Percentiles rank a stretch among this genome's conserved stretches.
These are phyloP conservation scores for Margaritispora aquatica DNA, from an alignment of 495 filamentous ascomycete genomes.

Conservation along the genomic window DNA sequence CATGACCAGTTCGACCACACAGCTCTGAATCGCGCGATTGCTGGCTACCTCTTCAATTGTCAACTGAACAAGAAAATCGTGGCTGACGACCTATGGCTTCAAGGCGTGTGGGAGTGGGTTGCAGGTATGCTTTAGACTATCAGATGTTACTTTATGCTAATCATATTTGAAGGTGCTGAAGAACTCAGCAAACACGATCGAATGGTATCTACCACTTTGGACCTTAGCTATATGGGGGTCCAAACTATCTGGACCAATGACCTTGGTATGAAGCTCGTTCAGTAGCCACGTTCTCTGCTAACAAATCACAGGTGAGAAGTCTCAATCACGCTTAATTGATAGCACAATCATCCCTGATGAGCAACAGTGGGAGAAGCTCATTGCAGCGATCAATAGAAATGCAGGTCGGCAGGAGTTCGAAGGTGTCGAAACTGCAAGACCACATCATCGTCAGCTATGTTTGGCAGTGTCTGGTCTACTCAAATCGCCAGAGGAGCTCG, in stretches of 20 bases:
- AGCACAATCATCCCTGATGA: constrained; percentile 33
- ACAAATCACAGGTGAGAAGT: constrained; percentile 27
- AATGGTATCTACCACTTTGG: constrained; percentile 69
- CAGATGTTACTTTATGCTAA: background rate
- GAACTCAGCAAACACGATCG: constrained; percentile 56
- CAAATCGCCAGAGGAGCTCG: constrained; percentile 49
- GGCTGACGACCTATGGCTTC: constrained; percentile 65
- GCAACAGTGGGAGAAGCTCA: constrained; percentile 41
- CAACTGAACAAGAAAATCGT: constrained; percentile 59
- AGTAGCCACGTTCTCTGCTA: constrained; percentile 2
- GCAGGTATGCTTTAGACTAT: constrained; percentile 43
- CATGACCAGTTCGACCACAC: constrained; percentile 10
- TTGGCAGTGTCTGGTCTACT: constrained; percentile 73
- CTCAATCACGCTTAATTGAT: constrained; percentile 36
- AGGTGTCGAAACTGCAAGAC: constrained; percentile 51
- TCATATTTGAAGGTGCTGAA: constrained; percentile 49
- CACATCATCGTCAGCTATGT: constrained; percentile 71
- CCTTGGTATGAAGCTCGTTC: constrained; percentile 42
- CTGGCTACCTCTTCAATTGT: constrained; percentile 77
- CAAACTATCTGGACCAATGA: constrained; percentile 73
- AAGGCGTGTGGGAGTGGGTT: constrained; percentile 74
- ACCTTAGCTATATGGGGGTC: constrained; percentile 83
- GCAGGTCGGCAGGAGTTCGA: constrained; percentile 35
- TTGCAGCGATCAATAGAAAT: constrained; percentile 39
- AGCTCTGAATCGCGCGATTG: constrained; percentile 40